Base-by-base conservation (phyloP, 768 basidiomycete genomes). In the Suillus luteus region DNA sequence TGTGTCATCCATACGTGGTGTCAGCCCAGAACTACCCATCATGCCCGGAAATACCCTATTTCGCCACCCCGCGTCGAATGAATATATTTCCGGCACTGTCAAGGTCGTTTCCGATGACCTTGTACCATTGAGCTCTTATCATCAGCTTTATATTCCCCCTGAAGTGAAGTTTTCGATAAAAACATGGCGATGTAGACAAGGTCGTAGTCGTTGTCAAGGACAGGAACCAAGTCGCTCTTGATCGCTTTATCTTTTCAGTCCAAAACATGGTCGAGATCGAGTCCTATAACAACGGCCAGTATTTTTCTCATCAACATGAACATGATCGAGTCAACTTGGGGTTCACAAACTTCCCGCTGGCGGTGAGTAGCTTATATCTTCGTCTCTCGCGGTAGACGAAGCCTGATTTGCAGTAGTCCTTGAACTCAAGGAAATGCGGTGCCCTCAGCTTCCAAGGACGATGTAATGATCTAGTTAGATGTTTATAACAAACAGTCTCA, bases 241-340 rank as follows among this genome's bases (percentile, higher is more conserved):
- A 99, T 73, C 85, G 95, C 3, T 97, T 92, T 75, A 84, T 96
- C n/a, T 94, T 97, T 73, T 87, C 93, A 27, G 73, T 96, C n/a
- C 87, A 90, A 65, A 90, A 84, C 73, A 89, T 96, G 86, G 84
- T 93, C 35, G 73, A 87, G 61, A 83, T 92, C 37, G 90, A 91
- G 66, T 68, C 80, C 0, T 90, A 84, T 76, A 83, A 90, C 72
- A 91, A 87, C 27, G 27, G 27, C 27, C 27, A 27, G 27, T 27
- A 27, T 27, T 27, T 27, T 27, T 27, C 27, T 27, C 27, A 27
- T 27, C 27, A 27, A 27, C 27, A 27, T 27, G 27, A 27, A 27
- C 27, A 27, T 27, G 27, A 27, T 27, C 27, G 27, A 93, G 68
- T 81, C 86, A 89, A 67, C 79, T 95, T 3, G 84, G 86, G 27